phyloP scores from a whole-genome alignment of 352 stramenopile genomes.

The Thalassiosira exigua region DNA sequence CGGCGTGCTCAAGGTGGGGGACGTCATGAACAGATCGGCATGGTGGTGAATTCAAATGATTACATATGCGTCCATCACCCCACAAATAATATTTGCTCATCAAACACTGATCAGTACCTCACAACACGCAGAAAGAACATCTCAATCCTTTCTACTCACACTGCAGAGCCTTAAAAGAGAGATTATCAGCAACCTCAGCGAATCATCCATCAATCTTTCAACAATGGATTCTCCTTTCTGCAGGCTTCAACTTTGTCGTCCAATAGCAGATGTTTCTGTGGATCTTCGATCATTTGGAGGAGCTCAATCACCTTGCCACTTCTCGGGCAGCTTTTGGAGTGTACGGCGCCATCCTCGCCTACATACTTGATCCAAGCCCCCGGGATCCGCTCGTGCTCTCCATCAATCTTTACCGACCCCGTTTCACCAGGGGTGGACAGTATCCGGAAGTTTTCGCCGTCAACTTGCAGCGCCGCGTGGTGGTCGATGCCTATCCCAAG shows the following conservation, averaged over 20 bases:
- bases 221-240: slow-evolving; percentile 47
- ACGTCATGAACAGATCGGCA: too few relatives aligned
- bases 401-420: slow-evolving; percentile 29
- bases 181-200: too few relatives aligned
- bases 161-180: too few relatives aligned
- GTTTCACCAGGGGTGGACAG: slow-evolving; percentile 38
- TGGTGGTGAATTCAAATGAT: too few relatives aligned
- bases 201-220: slow-evolving; percentile 8
- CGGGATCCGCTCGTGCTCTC: slow-evolving; percentile 31
- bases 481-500: slow-evolving; percentile 60
- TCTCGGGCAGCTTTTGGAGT: slow-evolving; percentile 24
- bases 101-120: too few relatives aligned
- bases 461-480: slow-evolving; percentile 48
- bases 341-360: slow-evolving; percentile 28
- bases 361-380: slow-evolving; percentile 67
- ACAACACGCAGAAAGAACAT: too few relatives aligned
- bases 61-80: too few relatives aligned
- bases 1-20: too few relatives aligned
- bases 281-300: slow-evolving; percentile 27
- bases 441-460: slow-evolving; percentile 48
- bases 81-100: too few relatives aligned
- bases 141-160: too few relatives aligned
- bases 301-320: slow-evolving; percentile 46
- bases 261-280: slow-evolving; percentile 28
- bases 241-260: slow-evolving; percentile 45